phyloP scores from a whole-genome alignment of 2,329 filamentous ascomycete genomes.

The Plectosphaerella plurivora region DNA sequence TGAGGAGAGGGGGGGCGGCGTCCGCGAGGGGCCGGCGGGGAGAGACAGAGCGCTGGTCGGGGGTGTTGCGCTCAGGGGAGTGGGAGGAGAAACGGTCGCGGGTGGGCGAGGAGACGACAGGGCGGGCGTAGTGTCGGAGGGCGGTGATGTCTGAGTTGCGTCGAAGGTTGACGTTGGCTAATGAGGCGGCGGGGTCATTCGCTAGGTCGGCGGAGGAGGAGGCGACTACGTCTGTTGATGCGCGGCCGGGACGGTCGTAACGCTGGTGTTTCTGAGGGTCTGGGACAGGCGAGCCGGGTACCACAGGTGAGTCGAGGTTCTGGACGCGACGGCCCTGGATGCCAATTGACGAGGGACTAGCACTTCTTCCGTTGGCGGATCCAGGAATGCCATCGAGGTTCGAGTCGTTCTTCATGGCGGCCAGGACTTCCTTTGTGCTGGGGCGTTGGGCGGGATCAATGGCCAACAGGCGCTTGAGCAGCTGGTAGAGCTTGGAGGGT shows the following conservation, averaged over 20 bases:
- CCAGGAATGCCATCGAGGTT: slow-evolving; percentile 36
- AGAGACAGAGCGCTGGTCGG: slow-evolving; percentile 7
- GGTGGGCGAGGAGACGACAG: slow-evolving; percentile 34
- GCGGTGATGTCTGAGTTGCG: slow-evolving; percentile 5
- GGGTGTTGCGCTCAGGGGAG: slow-evolving; percentile 21
- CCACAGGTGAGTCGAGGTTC: slow-evolving; percentile 49
- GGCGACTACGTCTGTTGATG: background rate
- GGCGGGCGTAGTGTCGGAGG: slow-evolving; percentile 4
- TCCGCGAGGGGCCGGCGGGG: slow-evolving; percentile 12
- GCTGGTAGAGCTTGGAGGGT: slow-evolving; percentile 78
- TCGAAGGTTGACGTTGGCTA: slow-evolving; percentile 11
- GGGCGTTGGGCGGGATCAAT: slow-evolving; percentile 74
- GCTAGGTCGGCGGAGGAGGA: slow-evolving; percentile 4
- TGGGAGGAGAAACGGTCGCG: slow-evolving; percentile 28
- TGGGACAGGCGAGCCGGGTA: slow-evolving; percentile 41
- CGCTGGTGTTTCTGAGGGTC: slow-evolving; percentile 25
- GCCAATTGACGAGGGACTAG: slow-evolving; percentile 28
- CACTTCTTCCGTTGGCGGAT: slow-evolving; percentile 20
- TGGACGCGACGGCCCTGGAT: slow-evolving; percentile 45
- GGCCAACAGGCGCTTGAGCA: slow-evolving; percentile 76
- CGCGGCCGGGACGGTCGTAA: background rate
- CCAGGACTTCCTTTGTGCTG: slow-evolving; percentile 79
- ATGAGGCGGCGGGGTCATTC: background rate
- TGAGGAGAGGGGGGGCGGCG: slow-evolving; percentile 37
- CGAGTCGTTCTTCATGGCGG: slow-evolving; percentile 67